Conservation (phyloP, 768 basidiomycete genomes). For the Podaxis sp. region DNA sequence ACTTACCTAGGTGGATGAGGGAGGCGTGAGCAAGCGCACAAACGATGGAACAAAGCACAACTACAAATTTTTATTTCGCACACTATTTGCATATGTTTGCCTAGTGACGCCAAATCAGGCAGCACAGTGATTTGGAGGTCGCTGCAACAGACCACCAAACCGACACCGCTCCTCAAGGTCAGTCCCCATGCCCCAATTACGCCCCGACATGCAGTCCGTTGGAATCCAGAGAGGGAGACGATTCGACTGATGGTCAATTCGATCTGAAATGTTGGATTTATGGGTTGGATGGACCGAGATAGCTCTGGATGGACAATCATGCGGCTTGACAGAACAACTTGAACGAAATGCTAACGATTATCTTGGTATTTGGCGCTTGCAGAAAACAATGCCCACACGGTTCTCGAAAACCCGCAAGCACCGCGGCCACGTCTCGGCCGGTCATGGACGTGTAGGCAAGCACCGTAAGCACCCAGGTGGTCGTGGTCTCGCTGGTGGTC, state of each 20-base stretch:
- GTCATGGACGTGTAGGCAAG: slow-evolving; percentile 99
- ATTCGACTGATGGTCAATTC: slow-evolving; percentile 11
- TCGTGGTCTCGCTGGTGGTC: slow-evolving; percentile 99
- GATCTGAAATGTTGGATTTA: slow-evolving; percentile 23
- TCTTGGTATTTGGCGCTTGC: slow-evolving; percentile 15
- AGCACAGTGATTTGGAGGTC: slow-evolving; percentile 18
- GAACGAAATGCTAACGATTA: slow-evolving; percentile 18
- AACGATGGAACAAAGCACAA: slow-evolving; percentile 11
- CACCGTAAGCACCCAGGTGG: slow-evolving; percentile 99
- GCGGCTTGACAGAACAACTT: background rate
- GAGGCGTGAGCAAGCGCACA: slow-evolving; percentile 7
- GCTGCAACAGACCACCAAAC: slow-evolving; percentile 32
- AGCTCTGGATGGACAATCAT: slow-evolving; percentile 44
- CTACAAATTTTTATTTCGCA: slow-evolving; percentile 7
- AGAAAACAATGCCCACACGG: slow-evolving; percentile 85
- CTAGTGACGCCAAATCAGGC: slow-evolving; percentile 23
- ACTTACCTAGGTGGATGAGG: slow-evolving; percentile 22
- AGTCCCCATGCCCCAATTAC: slow-evolving; percentile 34
- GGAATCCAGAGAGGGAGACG: slow-evolving; percentile 9
- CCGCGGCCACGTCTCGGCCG: slow-evolving; percentile 98
- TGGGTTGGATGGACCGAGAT: slow-evolving; percentile 34
- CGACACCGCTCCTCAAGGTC: slow-evolving; percentile 62
- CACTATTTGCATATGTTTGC: slow-evolving; percentile 26
- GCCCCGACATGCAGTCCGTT: slow-evolving; percentile 6
- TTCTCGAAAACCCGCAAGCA: slow-evolving; percentile 98